phyloP scores from a whole-genome alignment of 495 filamentous ascomycete genomes.

The Aspergillus biplanus region DNA sequence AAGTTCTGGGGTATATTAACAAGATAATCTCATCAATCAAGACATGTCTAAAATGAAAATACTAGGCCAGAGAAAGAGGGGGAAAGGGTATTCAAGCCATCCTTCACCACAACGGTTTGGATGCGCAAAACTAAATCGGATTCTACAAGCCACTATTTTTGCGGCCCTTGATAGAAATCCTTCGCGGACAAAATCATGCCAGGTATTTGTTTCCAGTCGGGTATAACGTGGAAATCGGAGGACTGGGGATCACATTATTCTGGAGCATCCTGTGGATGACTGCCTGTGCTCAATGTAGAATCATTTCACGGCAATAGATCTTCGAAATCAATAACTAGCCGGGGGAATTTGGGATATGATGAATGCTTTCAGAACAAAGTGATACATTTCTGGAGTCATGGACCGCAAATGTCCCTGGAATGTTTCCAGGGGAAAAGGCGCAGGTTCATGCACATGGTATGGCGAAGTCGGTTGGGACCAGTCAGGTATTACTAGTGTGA shows the following conservation, averaged over 20 bases:
- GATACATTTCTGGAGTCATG: background rate
- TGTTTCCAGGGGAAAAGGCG: background rate
- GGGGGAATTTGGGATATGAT: background rate
- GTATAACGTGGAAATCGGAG: background rate
- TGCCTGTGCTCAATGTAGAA: background rate
- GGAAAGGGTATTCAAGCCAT: background rate
- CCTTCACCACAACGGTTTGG: too few relatives aligned
- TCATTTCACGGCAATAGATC: background rate
- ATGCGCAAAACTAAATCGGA: background rate
- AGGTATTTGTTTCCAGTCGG: background rate
- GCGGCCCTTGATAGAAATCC: background rate
- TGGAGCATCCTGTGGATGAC: background rate
- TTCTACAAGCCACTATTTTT: background rate
- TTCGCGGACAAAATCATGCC: background rate
- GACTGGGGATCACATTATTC: background rate
- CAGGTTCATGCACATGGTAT: background rate
- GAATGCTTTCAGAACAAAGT: background rate
- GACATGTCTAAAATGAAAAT: constrained; percentile 14
- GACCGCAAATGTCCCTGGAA: background rate
- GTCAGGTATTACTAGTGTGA: background rate
- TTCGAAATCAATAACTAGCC: background rate
- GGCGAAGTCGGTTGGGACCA: background rate
- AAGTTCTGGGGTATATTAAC: constrained; percentile 24
- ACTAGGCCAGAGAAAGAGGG: background rate
- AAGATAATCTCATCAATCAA: constrained; percentile 12